Conservation (phyloP, 2,329 filamentous ascomycete species). For the Mycocentrospora acerina region DNA sequence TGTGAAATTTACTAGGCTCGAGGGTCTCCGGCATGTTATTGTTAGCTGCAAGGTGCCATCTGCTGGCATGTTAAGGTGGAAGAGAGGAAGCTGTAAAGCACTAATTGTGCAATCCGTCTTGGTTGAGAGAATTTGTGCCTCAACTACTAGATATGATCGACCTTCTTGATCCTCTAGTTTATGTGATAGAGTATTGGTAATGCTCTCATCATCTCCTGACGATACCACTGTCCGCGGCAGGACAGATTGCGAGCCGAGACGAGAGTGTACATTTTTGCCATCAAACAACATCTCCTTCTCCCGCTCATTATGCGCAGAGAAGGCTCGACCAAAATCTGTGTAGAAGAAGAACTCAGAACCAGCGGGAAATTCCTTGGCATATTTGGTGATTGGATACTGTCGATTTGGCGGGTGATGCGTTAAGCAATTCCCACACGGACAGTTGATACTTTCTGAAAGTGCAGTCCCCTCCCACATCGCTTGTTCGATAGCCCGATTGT, state of each 20-base stretch:
- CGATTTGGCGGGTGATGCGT: slow-evolving; percentile 25
- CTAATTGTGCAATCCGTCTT: not conserved
- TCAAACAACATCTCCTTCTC: slow-evolving; percentile 12
- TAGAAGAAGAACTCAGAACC: slow-evolving; percentile 43
- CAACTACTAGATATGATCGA: slow-evolving; percentile 20
- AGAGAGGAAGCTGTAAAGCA: slow-evolving; percentile 27
- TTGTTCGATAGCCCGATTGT: slow-evolving; percentile 29
- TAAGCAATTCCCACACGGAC: slow-evolving; percentile 34
- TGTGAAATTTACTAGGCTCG: not conserved
- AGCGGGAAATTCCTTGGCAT: slow-evolving; percentile 31
- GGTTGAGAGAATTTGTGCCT: slow-evolving; percentile 1
- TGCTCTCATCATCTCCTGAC: not conserved
- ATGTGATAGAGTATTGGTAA: slow-evolving; percentile 13
- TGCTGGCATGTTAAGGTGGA: slow-evolving; percentile 37
- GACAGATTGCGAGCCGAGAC: slow-evolving; percentile 38
- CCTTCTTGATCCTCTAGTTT: slow-evolving; percentile 11
- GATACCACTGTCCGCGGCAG: slow-evolving; percentile 21
- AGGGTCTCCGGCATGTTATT: slow-evolving; percentile 7
- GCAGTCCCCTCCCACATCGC: slow-evolving; percentile 39
- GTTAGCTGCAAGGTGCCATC: slow-evolving; percentile 22
- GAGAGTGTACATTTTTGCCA: slow-evolving; percentile 23
- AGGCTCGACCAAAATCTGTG: slow-evolving; percentile 41
- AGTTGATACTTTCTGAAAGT: slow-evolving; percentile 29
- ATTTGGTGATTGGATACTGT: slow-evolving; percentile 23
- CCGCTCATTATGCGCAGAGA: slow-evolving; percentile 18